Evolutionary conservation across 176 grass and related monocot genomes (phyloP).

Genomic region (Lolium multiflorum): DNA sequence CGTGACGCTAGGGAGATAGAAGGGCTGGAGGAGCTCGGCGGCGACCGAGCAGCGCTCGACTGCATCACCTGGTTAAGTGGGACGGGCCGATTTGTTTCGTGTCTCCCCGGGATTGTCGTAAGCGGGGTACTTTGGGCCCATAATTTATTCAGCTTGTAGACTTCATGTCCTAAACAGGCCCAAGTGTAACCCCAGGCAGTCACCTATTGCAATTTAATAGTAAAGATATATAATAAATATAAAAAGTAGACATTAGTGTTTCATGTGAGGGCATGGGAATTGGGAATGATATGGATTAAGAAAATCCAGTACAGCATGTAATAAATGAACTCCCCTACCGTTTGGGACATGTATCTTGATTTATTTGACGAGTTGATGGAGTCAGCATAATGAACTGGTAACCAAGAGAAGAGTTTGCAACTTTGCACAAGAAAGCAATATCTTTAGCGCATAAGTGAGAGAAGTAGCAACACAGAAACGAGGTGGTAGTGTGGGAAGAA

Average conservation of each 20-base stretch:
- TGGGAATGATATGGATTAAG: not conserved
- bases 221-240: not conserved
- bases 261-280: not conserved
- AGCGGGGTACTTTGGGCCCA: no score
- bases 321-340: slow-evolving; percentile 14
- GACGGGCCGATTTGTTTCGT: no score
- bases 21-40: no score
- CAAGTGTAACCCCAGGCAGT: no score
- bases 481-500: slow-evolving; percentile 1
- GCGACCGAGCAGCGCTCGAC: no score
- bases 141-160: no score
- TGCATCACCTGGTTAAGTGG: no score
- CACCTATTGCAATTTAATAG: no score
- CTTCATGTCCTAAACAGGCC: no score
- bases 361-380: not conserved
- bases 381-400: not conserved
- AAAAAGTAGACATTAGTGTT: not conserved
- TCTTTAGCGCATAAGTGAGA: not conserved
- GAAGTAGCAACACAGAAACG: slow-evolving; percentile 12
- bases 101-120: no score
- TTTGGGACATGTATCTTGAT: not conserved
- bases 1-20: no score
- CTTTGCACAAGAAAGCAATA: no score
- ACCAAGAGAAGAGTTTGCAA: slow-evolving; percentile 9
- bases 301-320: not conserved